Evolutionary conservation across 2,329 filamentous ascomycete genomes (phyloP), one percentile per base, ranked within the genome.

Genomic region (Fusarium keratoplasticum): DNA sequence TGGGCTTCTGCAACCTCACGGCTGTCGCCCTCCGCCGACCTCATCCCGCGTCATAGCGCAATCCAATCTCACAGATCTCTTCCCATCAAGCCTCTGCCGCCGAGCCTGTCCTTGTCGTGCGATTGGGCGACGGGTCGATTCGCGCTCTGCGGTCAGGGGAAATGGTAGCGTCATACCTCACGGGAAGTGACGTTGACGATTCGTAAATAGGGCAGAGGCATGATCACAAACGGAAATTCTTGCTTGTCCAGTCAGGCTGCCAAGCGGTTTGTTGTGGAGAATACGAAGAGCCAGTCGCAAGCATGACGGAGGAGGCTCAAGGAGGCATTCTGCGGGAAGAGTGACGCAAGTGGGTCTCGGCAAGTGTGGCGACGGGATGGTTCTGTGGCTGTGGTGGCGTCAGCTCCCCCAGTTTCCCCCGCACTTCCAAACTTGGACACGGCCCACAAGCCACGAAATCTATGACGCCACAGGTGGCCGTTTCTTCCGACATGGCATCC

Each of bases 381-480:
- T 59, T 27, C n/a, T 69, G 75, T 77, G 75, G 75, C 76, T 75
- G 72, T 76, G 71, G 73, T 79, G 77, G 77, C 78, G 75, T 66
- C 13, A 78, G 72, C 74, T 78, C 8, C 55, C 63, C 55, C 55
- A 66, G 47, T 42, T 67, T 66, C 50, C 72, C 72, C 72, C 72
- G 72, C 72, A 42, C 25, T 52, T 52, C 61, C 71, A 65, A 71
- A 70, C 60, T 70, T 68, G 72, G 72, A 70, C 65, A 20, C n/a
- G 65, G 60, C 57, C 58, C 52, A 70, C 67, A 27, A 71, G 57
- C 60, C 60, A 61, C 57, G 69, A 66, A 58, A 66, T 57, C 60
- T 70, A 73, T 73, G 59, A 73, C 60, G 72, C 69, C 72, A 74
- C 71, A 59, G 64, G 35, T 42, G 58, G 69, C 69, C 72, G 69